Evolutionary conservation across 2,329 filamentous ascomycete species (phyloP).

Genomic region (Dactylellina parvicollis): DNA sequence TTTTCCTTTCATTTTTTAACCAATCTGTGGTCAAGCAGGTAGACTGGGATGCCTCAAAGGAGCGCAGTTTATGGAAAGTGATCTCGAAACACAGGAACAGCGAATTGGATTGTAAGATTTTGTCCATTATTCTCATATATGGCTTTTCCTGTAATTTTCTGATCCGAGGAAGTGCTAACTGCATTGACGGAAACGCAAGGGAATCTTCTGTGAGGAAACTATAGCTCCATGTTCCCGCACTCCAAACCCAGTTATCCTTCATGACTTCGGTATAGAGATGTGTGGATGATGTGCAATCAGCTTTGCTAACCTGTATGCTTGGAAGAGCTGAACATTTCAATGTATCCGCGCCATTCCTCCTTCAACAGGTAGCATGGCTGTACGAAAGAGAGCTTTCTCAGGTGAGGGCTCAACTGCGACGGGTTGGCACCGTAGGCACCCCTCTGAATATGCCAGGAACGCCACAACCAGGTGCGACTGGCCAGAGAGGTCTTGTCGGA

Average conservation of each 20-base stretch:
- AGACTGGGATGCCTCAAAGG: constrained; percentile 87
- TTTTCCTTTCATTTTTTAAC: constrained; percentile 12
- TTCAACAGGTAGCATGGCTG: constrained; percentile 92
- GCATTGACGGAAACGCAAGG: constrained; percentile 51
- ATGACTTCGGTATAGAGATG: background rate
- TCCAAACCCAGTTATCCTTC: background rate
- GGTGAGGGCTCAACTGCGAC: constrained; percentile 88
- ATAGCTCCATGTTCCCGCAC: background rate
- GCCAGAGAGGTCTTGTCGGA: constrained; percentile 36
- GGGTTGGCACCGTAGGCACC: constrained; percentile 61
- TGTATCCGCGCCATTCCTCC: constrained; percentile 85
- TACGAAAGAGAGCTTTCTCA: constrained; percentile 91
- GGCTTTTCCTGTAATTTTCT: background rate
- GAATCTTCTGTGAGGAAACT: constrained; percentile 49
- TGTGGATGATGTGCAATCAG: constrained; percentile 66
- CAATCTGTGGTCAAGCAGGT: constrained; percentile 68
- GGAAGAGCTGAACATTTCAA: constrained; percentile 77
- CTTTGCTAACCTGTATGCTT: constrained; percentile 70
- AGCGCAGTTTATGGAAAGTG: constrained; percentile 88
- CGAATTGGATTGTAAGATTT: constrained; percentile 81
- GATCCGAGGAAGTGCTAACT: constrained; percentile 53
- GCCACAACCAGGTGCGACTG: constrained; percentile 28
- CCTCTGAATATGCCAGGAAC: constrained; percentile 52
- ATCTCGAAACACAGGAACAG: constrained; percentile 81
- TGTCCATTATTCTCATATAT: background rate